Evolutionary conservation across 352 stramenopile species (phyloP), one percentile per base, ranked within the genome.

Genomic region (Phytophthora brassicae): DNA sequence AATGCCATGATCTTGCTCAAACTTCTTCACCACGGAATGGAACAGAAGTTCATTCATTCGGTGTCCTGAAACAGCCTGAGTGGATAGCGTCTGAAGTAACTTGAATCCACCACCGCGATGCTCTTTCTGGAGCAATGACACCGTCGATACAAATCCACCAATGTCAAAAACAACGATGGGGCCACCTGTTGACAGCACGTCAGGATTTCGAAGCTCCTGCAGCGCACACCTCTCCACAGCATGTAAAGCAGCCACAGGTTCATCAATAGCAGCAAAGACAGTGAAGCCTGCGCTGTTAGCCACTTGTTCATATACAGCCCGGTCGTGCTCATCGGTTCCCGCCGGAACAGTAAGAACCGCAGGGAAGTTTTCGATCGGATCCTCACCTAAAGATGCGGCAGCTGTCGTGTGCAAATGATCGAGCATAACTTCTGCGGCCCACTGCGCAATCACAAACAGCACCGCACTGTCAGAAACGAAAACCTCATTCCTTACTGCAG

Each of bases 161-260:
- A 92, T 89, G 53, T 92, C 81, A 26, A 92, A 80, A 12, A 92
- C 79, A 4, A 69, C 83, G 31, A 90, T 83, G 2, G 63, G 60
- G 0, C 64, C 64, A 49, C 56, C 28, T 28, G 64, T 38, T 6
- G 67, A 60, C 23, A 74, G 22, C 2, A 17, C 24, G 36, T 81
- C 61, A 11, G 62, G 23, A 26, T 28, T 64, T 12, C 31, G 55
- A 16, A 75, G 56, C 14, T 84, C 75, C 33, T 82, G 51, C 2
- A 57, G 33, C 5, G 74, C 69, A 8, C 65, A 77, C 13, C 50
- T 67, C 46, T 88, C 79, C 6, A 61, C 75, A 6, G 79, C 77
- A 55, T 89, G 70, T 19, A 90, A 52, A 9, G 79, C 83, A 11
- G 83, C 83, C n/a, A 92, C 56, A 1, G 81, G 74, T 43, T 92